Conservation (phyloP, 2,329 filamentous ascomycete genomes). For the Parafenestella ontariensis region DNA sequence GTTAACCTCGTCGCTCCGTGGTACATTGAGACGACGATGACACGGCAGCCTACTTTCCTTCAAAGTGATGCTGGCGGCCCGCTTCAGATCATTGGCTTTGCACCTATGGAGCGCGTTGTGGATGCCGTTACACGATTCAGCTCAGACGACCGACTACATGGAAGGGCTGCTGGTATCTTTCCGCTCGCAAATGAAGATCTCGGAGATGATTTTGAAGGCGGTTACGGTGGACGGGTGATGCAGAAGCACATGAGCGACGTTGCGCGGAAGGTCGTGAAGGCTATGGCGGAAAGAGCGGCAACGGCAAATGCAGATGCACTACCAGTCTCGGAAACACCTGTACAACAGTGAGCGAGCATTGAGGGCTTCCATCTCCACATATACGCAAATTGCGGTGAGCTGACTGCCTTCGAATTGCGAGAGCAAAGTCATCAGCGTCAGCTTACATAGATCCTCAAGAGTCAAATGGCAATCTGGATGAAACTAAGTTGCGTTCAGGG, state of each 20-base stretch:
- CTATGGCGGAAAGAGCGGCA: slow-evolving; percentile 6
- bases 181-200: slow-evolving; percentile 25
- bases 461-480: too few species aligned
- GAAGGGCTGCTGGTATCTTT: slow-evolving; percentile 27
- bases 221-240: slow-evolving; percentile 14
- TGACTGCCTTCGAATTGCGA: too few species aligned
- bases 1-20: slow-evolving; percentile 40
- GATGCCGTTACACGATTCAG: slow-evolving; percentile 26
- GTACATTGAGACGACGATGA: slow-evolving; percentile 33
- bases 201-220: slow-evolving; percentile 30
- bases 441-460: too few species aligned
- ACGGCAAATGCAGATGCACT: slow-evolving; percentile 5
- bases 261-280: slow-evolving; percentile 8
- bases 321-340: too few species aligned
- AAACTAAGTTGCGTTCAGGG: too few species aligned
- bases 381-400: too few species aligned
- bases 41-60: slow-evolving; percentile 11
- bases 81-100: slow-evolving; percentile 21
- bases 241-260: slow-evolving; percentile 11
- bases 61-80: slow-evolving; percentile 17
- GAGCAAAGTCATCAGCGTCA: too few species aligned
- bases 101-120: slow-evolving; percentile 27
- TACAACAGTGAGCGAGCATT: too few species aligned
- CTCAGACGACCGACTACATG: slow-evolving; percentile 19
- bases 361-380: too few species aligned